These are phyloP conservation scores for Aspergillus proliferans DNA, from an alignment of 2,329 filamentous ascomycete genomes.

Conservation along the genomic window DNA sequence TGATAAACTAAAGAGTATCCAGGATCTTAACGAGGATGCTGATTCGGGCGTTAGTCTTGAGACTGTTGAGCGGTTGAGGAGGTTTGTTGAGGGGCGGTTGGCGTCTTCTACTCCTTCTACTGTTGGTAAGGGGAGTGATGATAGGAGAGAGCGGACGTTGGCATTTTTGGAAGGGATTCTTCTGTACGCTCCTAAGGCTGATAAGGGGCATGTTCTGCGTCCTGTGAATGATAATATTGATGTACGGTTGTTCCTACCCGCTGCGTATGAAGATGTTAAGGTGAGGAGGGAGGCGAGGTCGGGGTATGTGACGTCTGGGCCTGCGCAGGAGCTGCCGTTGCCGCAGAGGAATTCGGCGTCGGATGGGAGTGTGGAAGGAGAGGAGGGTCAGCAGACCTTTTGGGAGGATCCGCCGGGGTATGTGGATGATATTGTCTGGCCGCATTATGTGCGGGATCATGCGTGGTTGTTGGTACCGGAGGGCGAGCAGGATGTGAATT, in stretches of 20 bases:
- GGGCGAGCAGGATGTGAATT: constrained; percentile 49
- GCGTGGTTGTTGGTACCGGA: constrained; percentile 68
- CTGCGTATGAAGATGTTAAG: constrained; percentile 50
- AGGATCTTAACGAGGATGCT: constrained; percentile 53
- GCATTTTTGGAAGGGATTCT: constrained; percentile 86
- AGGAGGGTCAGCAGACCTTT: constrained; percentile 61
- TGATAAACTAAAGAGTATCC: constrained; percentile 48
- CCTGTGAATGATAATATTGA: constrained; percentile 49
- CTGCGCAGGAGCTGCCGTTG: constrained; percentile 22
- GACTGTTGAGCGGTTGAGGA: constrained; percentile 19
- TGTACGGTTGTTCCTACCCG: constrained; percentile 70
- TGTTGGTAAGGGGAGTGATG: neutral
- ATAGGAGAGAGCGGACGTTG: constrained; percentile 37
- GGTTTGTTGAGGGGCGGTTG: constrained; percentile 18
- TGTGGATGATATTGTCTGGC: constrained; percentile 92
- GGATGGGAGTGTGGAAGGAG: constrained; percentile 19
- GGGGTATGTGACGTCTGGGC: constrained; percentile 44
- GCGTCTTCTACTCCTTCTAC: neutral
- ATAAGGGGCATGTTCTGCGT: constrained; percentile 20
- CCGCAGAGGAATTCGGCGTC: constrained; percentile 1
- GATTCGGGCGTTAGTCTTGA: constrained; percentile 30
- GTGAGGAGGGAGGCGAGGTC: constrained; percentile 34
- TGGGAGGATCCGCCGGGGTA: constrained; percentile 94
- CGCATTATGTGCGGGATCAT: constrained; percentile 80
- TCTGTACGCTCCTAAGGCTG: constrained; percentile 51